Base-by-base conservation (phyloP, 768 basidiomycete species). In the Termitomyces sp. region DNA sequence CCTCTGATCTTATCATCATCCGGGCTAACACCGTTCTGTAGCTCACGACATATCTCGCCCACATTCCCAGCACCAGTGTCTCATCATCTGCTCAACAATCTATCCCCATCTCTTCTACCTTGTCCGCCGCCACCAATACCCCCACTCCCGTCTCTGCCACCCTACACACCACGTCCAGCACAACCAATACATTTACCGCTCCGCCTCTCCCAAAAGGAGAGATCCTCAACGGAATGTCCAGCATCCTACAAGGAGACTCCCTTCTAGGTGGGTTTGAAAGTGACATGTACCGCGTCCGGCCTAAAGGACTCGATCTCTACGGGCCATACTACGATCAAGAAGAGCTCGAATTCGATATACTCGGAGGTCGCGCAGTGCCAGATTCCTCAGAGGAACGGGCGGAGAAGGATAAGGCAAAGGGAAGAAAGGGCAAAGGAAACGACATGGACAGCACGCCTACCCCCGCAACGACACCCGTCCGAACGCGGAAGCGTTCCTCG, bases 141-240 rank as follows among this genome's bases (percentile, higher is more conserved):
- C 5, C 50, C 35, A 7, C 35, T 24, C 3, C 50, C 22, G 5
- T 24, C 8, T 7, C 20, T 49, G 3, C 45, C 16, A 55, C 51
- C 9, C 26, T 11, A 45, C 45, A 52, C 32, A 8, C 51, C 41
- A 54, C 57, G 8, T 58, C 60, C 3, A 59, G 52, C 7, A n/a
- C 48, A 14, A 33, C 62, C 32, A 62, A 60, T 54, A 60, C 59
- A 24, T 92, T 83, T 65, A 76, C 75, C 38, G 81, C 87, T 0
- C 88, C 88, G 16, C 83, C 87, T 0, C 78, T 91, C 3, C 83
- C 84, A 3, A 84, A 84, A 61, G 87, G 81, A 59, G 89, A 90
- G 66, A 87, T 91, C 55, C 75, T 89, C 38, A 85, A 79, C 1
- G 86, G 86, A 16, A 80, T 92, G 49, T 74, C 84, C 3, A 81